Evolutionary conservation across 352 stramenopile genomes (phyloP).

Genomic region (Thraustochytrium sp.): DNA sequence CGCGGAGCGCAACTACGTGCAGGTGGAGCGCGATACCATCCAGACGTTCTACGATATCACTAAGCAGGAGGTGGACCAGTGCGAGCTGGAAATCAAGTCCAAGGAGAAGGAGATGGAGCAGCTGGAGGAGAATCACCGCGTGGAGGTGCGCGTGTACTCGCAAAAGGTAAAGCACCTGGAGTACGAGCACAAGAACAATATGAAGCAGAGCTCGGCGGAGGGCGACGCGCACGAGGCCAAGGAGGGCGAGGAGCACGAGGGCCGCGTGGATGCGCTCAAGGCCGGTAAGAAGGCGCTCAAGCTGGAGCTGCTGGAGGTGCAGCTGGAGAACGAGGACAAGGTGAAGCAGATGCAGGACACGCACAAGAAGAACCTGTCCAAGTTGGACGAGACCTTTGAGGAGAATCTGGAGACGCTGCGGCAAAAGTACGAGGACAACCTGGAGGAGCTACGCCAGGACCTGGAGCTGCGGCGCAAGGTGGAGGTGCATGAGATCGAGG

Average conservation of each 20-base stretch:
- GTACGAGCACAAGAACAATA: slow-evolving; percentile 87
- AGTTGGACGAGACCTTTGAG: slow-evolving; percentile 80
- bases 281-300: slow-evolving; percentile 67
- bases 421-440: slow-evolving; percentile 62
- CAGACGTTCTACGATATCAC: slow-evolving; percentile 90
- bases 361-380: slow-evolving; percentile 83
- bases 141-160: slow-evolving; percentile 80
- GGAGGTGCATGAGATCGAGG: slow-evolving; percentile 84
- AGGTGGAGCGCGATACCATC: slow-evolving; percentile 88
- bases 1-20: slow-evolving; percentile 86
- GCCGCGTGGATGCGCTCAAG: slow-evolving; percentile 61
- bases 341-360: slow-evolving; percentile 78
- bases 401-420: slow-evolving; percentile 69
- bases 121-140: slow-evolving; percentile 88
- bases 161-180: slow-evolving; percentile 91
- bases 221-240: slow-evolving; percentile 35
- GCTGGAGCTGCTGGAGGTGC: slow-evolving; percentile 70
- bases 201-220: slow-evolving; percentile 57
- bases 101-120: slow-evolving; percentile 91
- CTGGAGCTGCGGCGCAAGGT: slow-evolving; percentile 83
- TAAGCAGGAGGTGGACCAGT: slow-evolving; percentile 78
- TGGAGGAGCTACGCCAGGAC: slow-evolving; percentile 67
- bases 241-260: slow-evolving; percentile 51
- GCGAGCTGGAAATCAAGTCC: slow-evolving; percentile 77
- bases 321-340: slow-evolving; percentile 75